Evolutionary conservation across 805 yeast species (phyloP).

Genomic region (Candida takata): DNA sequence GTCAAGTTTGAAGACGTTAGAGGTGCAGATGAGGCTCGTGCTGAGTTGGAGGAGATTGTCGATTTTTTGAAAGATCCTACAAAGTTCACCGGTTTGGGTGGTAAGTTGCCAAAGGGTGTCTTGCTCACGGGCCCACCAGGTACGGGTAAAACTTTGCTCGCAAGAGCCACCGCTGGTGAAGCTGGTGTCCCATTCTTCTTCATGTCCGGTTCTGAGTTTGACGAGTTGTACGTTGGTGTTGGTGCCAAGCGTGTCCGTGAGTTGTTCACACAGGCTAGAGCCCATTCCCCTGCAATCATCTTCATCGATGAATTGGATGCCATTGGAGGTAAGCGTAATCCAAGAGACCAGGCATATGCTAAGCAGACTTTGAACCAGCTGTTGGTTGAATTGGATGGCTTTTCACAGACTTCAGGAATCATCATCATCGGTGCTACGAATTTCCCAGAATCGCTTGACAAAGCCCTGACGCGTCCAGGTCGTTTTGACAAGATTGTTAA

Average conservation of each 20-base stretch:
- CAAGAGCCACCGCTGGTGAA: constrained; percentile 98
- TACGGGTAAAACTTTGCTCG: constrained; percentile 94
- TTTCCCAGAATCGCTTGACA: constrained; percentile 94
- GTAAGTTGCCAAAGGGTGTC: constrained; percentile 96
- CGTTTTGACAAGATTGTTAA: constrained; percentile 93
- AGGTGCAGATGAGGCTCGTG: constrained; percentile 98
- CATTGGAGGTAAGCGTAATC: constrained; percentile 95
- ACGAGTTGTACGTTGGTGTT: constrained; percentile 96
- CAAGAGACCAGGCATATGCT: constrained; percentile 96
- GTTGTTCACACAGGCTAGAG: constrained; percentile 85
- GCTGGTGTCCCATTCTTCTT: constrained; percentile 98
- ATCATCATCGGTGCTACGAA: constrained; percentile 97
- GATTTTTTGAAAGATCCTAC: constrained; percentile 95
- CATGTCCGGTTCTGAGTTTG: constrained; percentile 98
- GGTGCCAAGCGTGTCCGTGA: constrained; percentile 98
- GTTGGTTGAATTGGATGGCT: constrained; percentile 93
- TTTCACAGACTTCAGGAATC: constrained; percentile 86
- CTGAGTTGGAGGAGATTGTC: constrained; percentile 96
- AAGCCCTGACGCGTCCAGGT: constrained; percentile 97
- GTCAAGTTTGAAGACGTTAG: constrained; percentile 90
- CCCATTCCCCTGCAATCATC: constrained; percentile 92
- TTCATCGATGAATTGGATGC: constrained; percentile 98
- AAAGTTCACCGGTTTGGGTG: constrained; percentile 93
- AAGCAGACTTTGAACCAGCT: constrained; percentile 95
- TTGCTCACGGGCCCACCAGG: constrained; percentile 98